Conservation (phyloP, 805 yeast genomes). For the Yamadazyma olivae region DNA sequence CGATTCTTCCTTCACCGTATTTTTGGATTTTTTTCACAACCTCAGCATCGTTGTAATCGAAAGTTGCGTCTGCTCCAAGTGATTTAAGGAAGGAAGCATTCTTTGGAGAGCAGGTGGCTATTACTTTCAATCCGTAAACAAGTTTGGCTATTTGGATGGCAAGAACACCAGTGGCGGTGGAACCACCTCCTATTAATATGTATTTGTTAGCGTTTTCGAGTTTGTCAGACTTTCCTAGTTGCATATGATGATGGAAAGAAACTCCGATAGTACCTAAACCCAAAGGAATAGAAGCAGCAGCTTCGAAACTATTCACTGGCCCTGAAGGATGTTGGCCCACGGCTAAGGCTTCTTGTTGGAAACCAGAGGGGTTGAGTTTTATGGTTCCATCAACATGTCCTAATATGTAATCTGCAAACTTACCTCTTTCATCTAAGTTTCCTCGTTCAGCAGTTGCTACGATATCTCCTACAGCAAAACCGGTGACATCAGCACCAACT, state of each 20-base stretch:
- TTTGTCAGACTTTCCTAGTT: slow-evolving; percentile 5
- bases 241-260: slow-evolving; percentile 22
- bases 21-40: slow-evolving; percentile 21
- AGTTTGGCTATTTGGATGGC: slow-evolving; percentile 32
- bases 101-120: slow-evolving; percentile 25
- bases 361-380: slow-evolving; percentile 13
- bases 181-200: slow-evolving; percentile 36
- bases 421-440: slow-evolving; percentile 56
- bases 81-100: slow-evolving; percentile 21
- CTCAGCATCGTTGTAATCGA: slow-evolving; percentile 26
- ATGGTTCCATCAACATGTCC: slow-evolving; percentile 17
- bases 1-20: slow-evolving; percentile 17
- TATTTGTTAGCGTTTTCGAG: slow-evolving; percentile 11
- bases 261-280: slow-evolving; percentile 49
- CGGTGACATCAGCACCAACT: slow-evolving; percentile 19
- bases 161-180: slow-evolving; percentile 29
- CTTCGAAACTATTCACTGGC: slow-evolving; percentile 52
- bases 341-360: slow-evolving; percentile 20
- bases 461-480: slow-evolving; percentile 18
- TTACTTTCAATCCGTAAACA: slow-evolving; percentile 27
- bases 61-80: slow-evolving; percentile 27
- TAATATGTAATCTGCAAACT: slow-evolving; percentile 53
- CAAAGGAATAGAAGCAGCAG: slow-evolving; percentile 59
- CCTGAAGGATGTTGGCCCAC: slow-evolving; percentile 46
- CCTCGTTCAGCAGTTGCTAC: slow-evolving; percentile 22